phyloP scores from a whole-genome alignment of 2,329 filamentous ascomycete genomes.

The Fonsecaea nubica region DNA sequence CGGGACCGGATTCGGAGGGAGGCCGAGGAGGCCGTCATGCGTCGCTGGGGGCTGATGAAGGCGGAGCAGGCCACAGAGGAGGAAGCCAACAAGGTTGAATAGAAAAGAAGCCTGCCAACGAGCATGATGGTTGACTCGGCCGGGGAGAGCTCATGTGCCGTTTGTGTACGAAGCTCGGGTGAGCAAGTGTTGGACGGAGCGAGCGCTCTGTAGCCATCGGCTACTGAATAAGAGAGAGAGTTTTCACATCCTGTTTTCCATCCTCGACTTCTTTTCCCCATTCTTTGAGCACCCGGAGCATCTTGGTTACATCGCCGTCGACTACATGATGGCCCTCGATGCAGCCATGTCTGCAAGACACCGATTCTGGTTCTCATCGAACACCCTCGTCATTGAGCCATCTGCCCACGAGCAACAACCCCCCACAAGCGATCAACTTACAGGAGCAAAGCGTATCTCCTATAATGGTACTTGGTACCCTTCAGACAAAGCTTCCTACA shows the following conservation, averaged over 20 bases:
- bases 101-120: slow-evolving; percentile 1
- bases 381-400: neutral
- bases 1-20: slow-evolving; percentile 19
- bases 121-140: slow-evolving; percentile 3
- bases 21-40: slow-evolving; percentile 24
- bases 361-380: neutral
- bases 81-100: slow-evolving; percentile 13
- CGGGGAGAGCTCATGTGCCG: slow-evolving; percentile 1
- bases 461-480: neutral
- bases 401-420: neutral
- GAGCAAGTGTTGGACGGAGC: slow-evolving; percentile 3
- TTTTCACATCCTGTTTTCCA: slow-evolving; percentile 4
- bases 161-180: neutral
- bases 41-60: slow-evolving; percentile 25
- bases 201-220: slow-evolving; percentile 17
- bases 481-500: neutral
- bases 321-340: neutral
- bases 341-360: neutral
- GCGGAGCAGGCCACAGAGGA: slow-evolving; percentile 23
- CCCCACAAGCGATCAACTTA: neutral
- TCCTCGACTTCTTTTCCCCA: neutral
- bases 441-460: neutral
- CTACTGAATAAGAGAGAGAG: slow-evolving; percentile 7
- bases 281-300: neutral
- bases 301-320: neutral